A percentile compares a stretch with the other conserved stretches of the same genome.
Conservation (phyloP, 164 flowering plant genomes). For the Magnolia sinica region DNA sequence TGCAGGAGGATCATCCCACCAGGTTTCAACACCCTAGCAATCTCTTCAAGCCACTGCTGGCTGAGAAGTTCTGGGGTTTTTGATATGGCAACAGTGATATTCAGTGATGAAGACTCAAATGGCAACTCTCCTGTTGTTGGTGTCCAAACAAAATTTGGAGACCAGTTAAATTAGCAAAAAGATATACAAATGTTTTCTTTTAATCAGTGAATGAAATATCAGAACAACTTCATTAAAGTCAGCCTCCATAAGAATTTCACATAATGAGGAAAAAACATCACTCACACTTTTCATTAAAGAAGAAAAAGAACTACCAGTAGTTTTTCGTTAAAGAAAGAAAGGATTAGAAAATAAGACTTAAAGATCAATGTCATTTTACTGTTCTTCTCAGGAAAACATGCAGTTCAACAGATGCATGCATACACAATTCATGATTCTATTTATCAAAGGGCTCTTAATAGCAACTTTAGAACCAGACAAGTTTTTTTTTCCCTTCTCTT, state of each 20-base stretch:
- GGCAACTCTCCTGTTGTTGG: slow-evolving; percentile 50
- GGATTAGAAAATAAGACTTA: too few relatives aligned
- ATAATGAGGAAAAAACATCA: not conserved
- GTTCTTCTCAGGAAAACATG: too few relatives aligned
- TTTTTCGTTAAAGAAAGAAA: too few relatives aligned
- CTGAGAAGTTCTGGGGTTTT: slow-evolving; percentile 39
- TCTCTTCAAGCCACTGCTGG: slow-evolving; percentile 44
- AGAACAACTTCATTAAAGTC: not conserved
- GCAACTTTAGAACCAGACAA: too few relatives aligned
- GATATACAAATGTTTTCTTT: not conserved
- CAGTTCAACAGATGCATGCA: too few relatives aligned
- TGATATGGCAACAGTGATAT: slow-evolving; percentile 35
- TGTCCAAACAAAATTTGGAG: not conserved
- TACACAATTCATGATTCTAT: too few relatives aligned
- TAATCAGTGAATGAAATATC: not conserved
- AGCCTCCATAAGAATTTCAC: too few relatives aligned
- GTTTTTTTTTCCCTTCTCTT: too few relatives aligned
- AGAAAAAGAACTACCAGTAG: too few relatives aligned
- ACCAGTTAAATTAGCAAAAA: not conserved
- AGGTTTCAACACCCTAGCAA: slow-evolving; percentile 63
- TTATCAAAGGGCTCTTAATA: not conserved
- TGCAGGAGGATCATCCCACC: slow-evolving; percentile 54
- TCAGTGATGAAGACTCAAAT: slow-evolving; percentile 55
- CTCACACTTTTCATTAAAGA: not conserved
- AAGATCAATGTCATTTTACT: too few relatives aligned